Percentiles rank a stretch among this genome's conserved stretches.
phyloP scores from a whole-genome alignment of 768 basidiomycete genomes.

The Mycena vulgaris region DNA sequence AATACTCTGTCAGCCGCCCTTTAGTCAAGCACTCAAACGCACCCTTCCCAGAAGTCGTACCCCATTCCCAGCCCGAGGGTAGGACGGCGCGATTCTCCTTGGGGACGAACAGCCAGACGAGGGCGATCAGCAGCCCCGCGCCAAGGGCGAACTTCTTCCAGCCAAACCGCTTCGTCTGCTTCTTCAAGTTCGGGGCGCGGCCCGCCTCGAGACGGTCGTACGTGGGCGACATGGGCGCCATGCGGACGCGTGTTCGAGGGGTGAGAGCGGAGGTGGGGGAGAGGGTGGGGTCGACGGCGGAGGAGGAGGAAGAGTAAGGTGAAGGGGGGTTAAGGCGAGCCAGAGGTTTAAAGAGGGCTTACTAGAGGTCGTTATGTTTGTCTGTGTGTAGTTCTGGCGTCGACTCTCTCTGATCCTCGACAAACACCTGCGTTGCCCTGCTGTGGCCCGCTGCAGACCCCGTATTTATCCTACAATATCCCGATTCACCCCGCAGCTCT shows the following conservation, averaged over 20 bases:
- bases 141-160: constrained; percentile 83
- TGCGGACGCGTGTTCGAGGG: constrained; percentile 1
- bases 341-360: too few species aligned
- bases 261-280: constrained; percentile 1
- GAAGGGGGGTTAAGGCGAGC: too few species aligned
- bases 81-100: constrained; percentile 43
- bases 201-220: constrained; percentile 74
- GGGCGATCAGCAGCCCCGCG: constrained; percentile 66
- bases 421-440: too few species aligned
- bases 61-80: too few species aligned
- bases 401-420: too few species aligned
- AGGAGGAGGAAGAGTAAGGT: constrained; percentile 14
- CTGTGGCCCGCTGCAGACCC: too few species aligned
- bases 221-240: constrained; percentile 44
- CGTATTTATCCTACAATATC: too few species aligned
- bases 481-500: background rate
- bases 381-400: too few species aligned
- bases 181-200: constrained; percentile 68
- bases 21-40: too few species aligned
- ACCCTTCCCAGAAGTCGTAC: too few species aligned
- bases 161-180: constrained; percentile 50
- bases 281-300: constrained; percentile 23
- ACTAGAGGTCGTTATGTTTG: too few species aligned
- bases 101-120: constrained; percentile 81
- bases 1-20: too few species aligned